Base-by-base conservation (phyloP, 2,329 filamentous ascomycete genomes). In the Coniochaeta sp. region DNA sequence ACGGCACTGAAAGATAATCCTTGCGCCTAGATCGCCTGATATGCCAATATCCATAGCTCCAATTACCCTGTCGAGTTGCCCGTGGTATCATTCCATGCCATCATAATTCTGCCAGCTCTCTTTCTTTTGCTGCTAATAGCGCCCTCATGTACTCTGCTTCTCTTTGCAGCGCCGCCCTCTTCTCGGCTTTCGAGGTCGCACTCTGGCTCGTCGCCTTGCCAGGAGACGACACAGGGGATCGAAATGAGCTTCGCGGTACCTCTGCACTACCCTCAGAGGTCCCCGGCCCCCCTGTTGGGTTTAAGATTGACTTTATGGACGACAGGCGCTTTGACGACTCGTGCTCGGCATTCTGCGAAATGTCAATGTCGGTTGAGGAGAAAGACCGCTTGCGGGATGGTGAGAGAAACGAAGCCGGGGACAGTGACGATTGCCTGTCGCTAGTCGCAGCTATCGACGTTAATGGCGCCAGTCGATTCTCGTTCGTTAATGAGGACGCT, bases 141-240 rank as follows among this genome's bases (percentile, higher is more conserved):
- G 88, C 84, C 40, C 89, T 82, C 86, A 95, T 95, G 58, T 80
- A 79, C 68, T 93, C 89, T 0, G 89, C 86, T 71, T 96, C 90
- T 26, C 85, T 80, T 69, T 88, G 82, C 56, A 96, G 75, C 55
- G 86, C 82, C 9, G 83, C 83, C 56, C 88, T 81, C 59, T 86
- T 81, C 64, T 89, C 87, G 4, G 81, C 79, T 65, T 83, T 87
- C 8, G 77, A 69, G 16, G 76, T 76, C 3, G 40, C 36, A 30
- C 22, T 44, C 36, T 57, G 36, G 36, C 71, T 69, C 32, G 75
- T 65, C 2, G 74, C 74, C 50, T 71, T 74, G 1, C 72, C 74
- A 1, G 79, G 76, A 10, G 79, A 79, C 59, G 75, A 74, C 38
- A 9, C 22, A 14, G 80, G 67, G 2, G 75, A 74, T 1, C 75